These are phyloP conservation scores for Selaginella moellendorffii DNA, from an alignment of 75 land plant genomes.

Conservation along the genomic window DNA sequence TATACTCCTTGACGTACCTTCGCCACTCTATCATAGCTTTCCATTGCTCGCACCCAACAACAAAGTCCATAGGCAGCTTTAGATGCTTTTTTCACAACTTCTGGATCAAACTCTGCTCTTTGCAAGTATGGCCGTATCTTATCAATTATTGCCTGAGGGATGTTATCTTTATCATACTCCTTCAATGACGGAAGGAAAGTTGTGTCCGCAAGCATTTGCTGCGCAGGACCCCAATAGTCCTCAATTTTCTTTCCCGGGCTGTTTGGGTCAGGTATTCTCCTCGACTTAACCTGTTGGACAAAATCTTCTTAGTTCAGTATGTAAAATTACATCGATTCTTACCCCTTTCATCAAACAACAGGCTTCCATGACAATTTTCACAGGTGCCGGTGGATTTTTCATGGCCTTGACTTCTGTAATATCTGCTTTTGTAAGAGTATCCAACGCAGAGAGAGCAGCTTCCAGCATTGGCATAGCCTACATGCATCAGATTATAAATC, in stretches of 20 bases:
- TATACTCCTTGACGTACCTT: constrained; percentile 14
- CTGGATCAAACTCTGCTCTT: constrained; percentile 25
- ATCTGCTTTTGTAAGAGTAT: constrained; percentile 30
- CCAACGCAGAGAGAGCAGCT: constrained; percentile 28
- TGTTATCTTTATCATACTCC: constrained; percentile 30
- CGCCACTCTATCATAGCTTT: constrained; percentile 29
- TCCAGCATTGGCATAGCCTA: constrained; percentile 36
- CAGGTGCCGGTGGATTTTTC: constrained; percentile 32
- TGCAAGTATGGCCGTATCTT: constrained; percentile 24
- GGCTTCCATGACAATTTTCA: constrained; percentile 35
- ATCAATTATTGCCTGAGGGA: constrained; percentile 17
- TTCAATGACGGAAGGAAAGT: constrained; percentile 20
- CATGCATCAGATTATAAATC: too few relatives aligned
- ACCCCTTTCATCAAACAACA: constrained; percentile 35
- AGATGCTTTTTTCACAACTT: constrained; percentile 31
- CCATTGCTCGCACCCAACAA: constrained; percentile 38
- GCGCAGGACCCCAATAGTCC: constrained; percentile 36
- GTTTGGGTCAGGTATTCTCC: constrained; percentile 29
- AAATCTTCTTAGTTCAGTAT: neutral
- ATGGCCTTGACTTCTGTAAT: constrained; percentile 34
- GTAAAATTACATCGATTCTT: too few relatives aligned
- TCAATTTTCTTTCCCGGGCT: constrained; percentile 30
- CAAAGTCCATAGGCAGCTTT: constrained; percentile 37
- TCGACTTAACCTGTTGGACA: constrained; percentile 20
- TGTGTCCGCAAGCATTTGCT: constrained; percentile 28